Evolutionary conservation across 164 flowering plant species (phyloP).

Genomic region (Cinnamomum chago): DNA sequence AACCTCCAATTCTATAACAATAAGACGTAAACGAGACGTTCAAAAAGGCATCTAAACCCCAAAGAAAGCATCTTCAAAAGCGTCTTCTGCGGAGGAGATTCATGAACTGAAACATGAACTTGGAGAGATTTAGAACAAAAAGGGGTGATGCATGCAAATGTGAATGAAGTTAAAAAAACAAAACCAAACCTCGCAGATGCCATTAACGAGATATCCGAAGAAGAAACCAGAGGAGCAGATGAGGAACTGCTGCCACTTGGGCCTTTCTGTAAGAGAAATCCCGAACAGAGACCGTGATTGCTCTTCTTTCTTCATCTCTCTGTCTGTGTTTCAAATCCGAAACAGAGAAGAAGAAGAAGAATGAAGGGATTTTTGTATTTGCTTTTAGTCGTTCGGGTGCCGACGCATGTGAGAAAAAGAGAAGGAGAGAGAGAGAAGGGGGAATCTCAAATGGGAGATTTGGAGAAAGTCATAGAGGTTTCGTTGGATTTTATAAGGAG

Average conservation of each 20-base stretch:
- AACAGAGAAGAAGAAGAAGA: not conserved
- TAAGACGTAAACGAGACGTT: not conserved
- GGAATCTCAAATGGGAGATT: not conserved
- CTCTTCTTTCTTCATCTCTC: conserved; percentile 60
- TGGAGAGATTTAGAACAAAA: not conserved
- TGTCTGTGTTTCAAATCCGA: not conserved
- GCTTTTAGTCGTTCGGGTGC: not conserved
- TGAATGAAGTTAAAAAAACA: not conserved
- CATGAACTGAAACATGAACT: not conserved
- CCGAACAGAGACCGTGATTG: conserved; percentile 74
- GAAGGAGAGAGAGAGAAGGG: not conserved
- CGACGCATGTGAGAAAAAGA: not conserved
- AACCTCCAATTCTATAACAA: not conserved
- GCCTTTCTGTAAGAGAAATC: conserved; percentile 55
- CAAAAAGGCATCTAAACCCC: not conserved
- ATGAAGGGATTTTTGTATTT: not conserved
- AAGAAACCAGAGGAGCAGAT: conserved; percentile 90
- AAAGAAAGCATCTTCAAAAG: not conserved
- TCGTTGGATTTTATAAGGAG: not conserved
- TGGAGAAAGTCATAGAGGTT: not conserved
- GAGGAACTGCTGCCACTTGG: conserved; percentile 77
- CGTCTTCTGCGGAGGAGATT: not conserved
- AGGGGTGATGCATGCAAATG: not conserved
- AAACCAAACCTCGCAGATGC: conserved; percentile 73
- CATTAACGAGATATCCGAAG: conserved; percentile 95